These are phyloP conservation scores for Amylocarpus encephaloides DNA, from an alignment of 2,329 filamentous ascomycete genomes.

Conservation along the genomic window DNA sequence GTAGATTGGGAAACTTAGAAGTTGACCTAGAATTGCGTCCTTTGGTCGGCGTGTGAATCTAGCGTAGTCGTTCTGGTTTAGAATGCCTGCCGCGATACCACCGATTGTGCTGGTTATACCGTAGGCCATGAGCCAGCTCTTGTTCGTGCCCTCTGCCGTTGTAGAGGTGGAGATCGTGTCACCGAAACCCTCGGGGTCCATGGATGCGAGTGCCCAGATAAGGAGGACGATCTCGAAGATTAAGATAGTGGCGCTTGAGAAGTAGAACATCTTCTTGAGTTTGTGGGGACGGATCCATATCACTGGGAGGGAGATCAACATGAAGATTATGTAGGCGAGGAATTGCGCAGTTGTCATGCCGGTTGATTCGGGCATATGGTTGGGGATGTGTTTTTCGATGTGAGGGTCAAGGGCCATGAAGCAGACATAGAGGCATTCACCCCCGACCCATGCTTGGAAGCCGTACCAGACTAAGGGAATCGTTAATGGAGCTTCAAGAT, in stretches of 20 bases:
- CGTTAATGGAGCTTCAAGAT: neutral
- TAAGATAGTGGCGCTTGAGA: constrained; percentile 32
- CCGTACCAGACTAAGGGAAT: constrained; percentile 32
- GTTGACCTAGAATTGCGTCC: constrained; percentile 38
- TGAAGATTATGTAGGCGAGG: constrained; percentile 34
- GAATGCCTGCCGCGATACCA: neutral
- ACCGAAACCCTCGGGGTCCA: constrained; percentile 18
- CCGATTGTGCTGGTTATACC: constrained; percentile 4
- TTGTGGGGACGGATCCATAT: constrained; percentile 39
- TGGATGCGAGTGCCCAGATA: constrained; percentile 33
- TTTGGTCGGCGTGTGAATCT: constrained; percentile 37
- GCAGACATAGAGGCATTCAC: constrained; percentile 37
- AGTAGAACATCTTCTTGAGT: constrained; percentile 33
- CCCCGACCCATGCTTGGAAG: constrained; percentile 18
- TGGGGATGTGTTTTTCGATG: constrained; percentile 36
- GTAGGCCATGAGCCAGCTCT: neutral
- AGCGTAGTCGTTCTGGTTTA: constrained; percentile 40
- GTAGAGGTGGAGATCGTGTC: constrained; percentile 9
- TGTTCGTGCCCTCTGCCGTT: constrained; percentile 24
- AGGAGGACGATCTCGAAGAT: constrained; percentile 36
- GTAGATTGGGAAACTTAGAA: constrained; percentile 30
- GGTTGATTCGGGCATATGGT: constrained; percentile 33
- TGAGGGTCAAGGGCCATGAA: constrained; percentile 34
- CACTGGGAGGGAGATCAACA: constrained; percentile 31
- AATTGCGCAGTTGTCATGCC: constrained; percentile 34